Percentiles rank a stretch among this genome's conserved stretches.
phyloP scores from a whole-genome alignment of 2,329 filamentous ascomycete species.

The Ceratocystis smalleyi region DNA sequence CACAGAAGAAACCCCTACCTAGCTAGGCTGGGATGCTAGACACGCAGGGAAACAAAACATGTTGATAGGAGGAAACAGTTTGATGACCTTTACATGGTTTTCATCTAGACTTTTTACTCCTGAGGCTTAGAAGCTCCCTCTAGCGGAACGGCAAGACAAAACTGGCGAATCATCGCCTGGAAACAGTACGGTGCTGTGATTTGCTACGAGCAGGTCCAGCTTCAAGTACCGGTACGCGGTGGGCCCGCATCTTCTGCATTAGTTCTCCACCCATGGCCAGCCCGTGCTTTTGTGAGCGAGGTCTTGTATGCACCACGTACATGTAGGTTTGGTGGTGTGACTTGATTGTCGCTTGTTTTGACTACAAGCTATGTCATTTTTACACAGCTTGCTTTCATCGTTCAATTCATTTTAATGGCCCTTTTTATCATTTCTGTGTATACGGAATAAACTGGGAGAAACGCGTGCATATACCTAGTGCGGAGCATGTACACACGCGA shows the following conservation, averaged over 20 bases:
- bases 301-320: conserved; percentile 7
- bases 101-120: too few relatives aligned
- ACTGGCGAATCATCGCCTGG: background rate
- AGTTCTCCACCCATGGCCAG: background rate
- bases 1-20: background rate
- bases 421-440: background rate
- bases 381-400: background rate
- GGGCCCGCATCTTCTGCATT: background rate
- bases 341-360: conserved; percentile 10
- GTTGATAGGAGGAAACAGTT: background rate
- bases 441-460: background rate
- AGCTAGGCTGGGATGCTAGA: background rate
- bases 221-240: background rate
- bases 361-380: conserved; percentile 8
- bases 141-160: background rate
- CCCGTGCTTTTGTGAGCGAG: conserved; percentile 3
- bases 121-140: too few relatives aligned
- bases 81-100: background rate
- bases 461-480: background rate
- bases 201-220: background rate
- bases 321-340: conserved; percentile 13
- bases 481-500: background rate
- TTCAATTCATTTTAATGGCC: background rate
- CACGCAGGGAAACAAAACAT: background rate
- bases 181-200: background rate